These are phyloP conservation scores for Kitagawia praeruptora DNA, from an alignment of 129 eudicot species.

Conservation along the genomic window DNA sequence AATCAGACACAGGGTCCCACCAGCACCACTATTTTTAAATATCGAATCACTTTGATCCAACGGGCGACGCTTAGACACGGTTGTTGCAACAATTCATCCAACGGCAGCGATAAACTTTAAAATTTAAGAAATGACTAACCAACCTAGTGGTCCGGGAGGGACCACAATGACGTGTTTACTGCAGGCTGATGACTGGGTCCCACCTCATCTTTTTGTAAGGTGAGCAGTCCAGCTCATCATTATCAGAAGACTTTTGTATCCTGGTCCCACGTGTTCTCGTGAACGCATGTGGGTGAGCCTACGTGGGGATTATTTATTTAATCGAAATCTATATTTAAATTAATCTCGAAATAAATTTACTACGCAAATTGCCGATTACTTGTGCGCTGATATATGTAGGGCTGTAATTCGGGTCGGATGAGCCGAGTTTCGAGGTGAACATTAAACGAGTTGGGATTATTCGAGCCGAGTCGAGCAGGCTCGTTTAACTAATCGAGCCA, in stretches of 20 bases:
- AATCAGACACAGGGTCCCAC: background rate
- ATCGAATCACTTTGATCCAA: background rate
- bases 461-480: no score
- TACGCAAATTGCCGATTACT: no score
- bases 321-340: no score
- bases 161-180: conserved; percentile 6
- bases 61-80: background rate
- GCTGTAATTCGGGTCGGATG: no score
- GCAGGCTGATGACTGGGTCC: background rate
- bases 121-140: background rate
- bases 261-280: background rate
- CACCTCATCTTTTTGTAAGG: conserved; percentile 5
- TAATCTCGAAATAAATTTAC: no score
- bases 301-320: background rate
- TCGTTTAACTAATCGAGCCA: no score
- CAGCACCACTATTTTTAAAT: background rate
- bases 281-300: conserved; percentile 11
- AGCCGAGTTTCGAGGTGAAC: no score
- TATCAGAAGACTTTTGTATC: background rate
- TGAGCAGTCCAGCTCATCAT: conserved; percentile 10
- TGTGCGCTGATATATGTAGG: no score
- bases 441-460: no score
- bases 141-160: conserved; percentile 1
- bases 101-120: background rate
- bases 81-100: background rate